Conservation (phyloP, 768 basidiomycete species). For the Boletus sp. region DNA sequence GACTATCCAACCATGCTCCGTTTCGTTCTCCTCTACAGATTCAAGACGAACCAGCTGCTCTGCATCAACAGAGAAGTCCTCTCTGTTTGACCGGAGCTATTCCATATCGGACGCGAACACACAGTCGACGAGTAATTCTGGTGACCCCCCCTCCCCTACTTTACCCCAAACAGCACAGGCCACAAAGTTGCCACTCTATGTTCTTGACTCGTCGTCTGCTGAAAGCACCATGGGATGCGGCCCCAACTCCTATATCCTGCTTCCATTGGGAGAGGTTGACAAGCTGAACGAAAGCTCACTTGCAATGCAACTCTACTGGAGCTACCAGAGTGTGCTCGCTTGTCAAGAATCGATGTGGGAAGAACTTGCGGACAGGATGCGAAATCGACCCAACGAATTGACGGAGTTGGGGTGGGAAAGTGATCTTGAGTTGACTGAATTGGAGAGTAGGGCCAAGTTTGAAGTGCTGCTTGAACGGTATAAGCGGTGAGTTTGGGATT, state of each 20-base stretch:
- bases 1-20: conserved; percentile 40
- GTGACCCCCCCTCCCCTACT: conserved; percentile 22
- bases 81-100: conserved; percentile 29
- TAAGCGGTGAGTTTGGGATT: conserved; percentile 40
- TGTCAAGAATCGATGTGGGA: conserved; percentile 81
- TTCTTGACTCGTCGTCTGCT: conserved; percentile 46
- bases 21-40: conserved; percentile 53
- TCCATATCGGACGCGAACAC: conserved; percentile 29
- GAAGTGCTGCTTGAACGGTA: conserved; percentile 60
- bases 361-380: conserved; percentile 59
- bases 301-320: conserved; percentile 68
- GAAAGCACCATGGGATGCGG: conserved; percentile 39
- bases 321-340: conserved; percentile 60
- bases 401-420: conserved; percentile 68
- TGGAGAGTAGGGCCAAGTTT: conserved; percentile 56
- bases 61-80: conserved; percentile 33
- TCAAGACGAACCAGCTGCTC: conserved; percentile 36
- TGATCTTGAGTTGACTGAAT: conserved; percentile 58
- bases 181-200: conserved; percentile 35
- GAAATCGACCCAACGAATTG: conserved; percentile 54
- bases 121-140: conserved; percentile 17
- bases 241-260: conserved; percentile 35
- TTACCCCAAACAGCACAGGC: conserved; percentile 8
- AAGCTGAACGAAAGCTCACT: conserved; percentile 57
- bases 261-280: conserved; percentile 43